Percentiles rank a stretch among this genome's conserved stretches.
These are phyloP conservation scores for Monosporozyma siamensis DNA, from an alignment of 805 yeast genomes.

Conservation along the genomic window DNA sequence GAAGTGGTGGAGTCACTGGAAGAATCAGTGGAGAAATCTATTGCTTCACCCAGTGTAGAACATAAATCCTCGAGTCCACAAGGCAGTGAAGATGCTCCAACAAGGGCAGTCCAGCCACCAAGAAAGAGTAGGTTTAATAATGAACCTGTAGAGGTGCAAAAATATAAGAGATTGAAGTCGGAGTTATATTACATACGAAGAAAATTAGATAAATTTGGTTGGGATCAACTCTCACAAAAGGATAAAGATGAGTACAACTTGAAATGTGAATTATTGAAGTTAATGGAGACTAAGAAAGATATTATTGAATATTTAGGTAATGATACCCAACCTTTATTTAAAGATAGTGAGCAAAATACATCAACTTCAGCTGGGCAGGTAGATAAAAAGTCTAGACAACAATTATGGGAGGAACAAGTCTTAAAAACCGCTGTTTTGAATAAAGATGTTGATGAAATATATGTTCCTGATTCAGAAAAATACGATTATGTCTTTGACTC, in stretches of 20 bases:
- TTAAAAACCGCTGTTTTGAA: constrained; percentile 19
- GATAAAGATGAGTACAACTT: constrained; percentile 45
- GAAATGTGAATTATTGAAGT: constrained; percentile 40
- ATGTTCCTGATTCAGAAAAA: constrained; percentile 28
- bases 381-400: constrained; percentile 27
- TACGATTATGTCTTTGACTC: constrained; percentile 75
- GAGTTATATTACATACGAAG: constrained; percentile 43
- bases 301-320: constrained; percentile 19
- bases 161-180: constrained; percentile 34
- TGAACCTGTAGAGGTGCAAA: constrained; percentile 22
- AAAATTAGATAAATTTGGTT: constrained; percentile 43
- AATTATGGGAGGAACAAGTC: constrained; percentile 30
- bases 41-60: too few species aligned
- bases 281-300: constrained; percentile 22
- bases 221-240: constrained; percentile 39
- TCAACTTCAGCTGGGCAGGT: too few species aligned
- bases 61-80: background rate
- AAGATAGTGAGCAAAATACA: too few species aligned
- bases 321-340: too few species aligned
- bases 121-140: constrained; percentile 7
- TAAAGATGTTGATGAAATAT: constrained; percentile 20
- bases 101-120: too few species aligned
- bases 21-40: background rate
- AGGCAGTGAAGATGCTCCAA: too few species aligned
- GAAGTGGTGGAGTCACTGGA: background rate